Percentiles rank a stretch among this genome's conserved stretches.
Conservation (phyloP, 345 rosid species). For the Acer negundo region DNA sequence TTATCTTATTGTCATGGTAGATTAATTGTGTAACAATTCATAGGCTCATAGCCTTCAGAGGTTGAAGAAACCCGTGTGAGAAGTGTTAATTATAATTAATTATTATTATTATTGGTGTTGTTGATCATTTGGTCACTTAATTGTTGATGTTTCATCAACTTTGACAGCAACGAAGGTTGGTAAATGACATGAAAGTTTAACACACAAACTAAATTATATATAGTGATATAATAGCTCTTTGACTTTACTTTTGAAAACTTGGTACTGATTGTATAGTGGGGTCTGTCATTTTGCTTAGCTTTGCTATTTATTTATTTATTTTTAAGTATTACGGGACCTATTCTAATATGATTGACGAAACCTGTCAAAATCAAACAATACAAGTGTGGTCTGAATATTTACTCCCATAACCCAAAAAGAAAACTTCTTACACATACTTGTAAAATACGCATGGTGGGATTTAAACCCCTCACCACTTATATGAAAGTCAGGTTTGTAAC, state of each 20-base stretch:
- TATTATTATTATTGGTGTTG: neutral
- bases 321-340: too few species aligned
- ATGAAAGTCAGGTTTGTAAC: too few species aligned
- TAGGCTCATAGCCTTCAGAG: neutral
- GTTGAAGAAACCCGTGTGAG: neutral
- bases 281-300: too few species aligned
- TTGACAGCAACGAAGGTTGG: slow-evolving; percentile 5
- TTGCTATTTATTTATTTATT: too few species aligned
- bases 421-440: too few species aligned
- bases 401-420: too few species aligned
- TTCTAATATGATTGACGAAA: fast-evolving
- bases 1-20: neutral
- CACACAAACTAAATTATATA: neutral
- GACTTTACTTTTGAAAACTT: neutral
- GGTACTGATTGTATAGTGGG: neutral
- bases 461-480: too few species aligned
- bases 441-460: too few species aligned
- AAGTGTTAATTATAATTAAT: neutral
- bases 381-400: too few species aligned
- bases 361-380: too few species aligned
- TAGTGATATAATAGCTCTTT: neutral
- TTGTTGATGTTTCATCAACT: neutral
- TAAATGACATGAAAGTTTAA: slow-evolving; percentile 16
- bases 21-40: neutral
- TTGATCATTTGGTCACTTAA: too few species aligned